Evolutionary conservation across 495 filamentous ascomycete species (phyloP).

Genomic region (Aspergillus cavernicola): DNA sequence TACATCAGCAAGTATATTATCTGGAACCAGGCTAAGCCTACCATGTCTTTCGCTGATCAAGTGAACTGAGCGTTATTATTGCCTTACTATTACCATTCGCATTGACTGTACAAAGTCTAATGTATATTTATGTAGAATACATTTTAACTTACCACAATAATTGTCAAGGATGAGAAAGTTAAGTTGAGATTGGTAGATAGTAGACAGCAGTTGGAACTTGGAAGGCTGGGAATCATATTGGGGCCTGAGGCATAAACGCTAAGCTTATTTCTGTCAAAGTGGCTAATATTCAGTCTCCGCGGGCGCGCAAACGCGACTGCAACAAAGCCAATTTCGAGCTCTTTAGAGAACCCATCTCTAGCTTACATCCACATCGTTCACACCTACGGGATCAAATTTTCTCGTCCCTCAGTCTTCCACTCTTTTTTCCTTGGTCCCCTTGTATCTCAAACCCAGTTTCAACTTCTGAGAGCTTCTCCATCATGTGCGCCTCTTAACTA

Average conservation of each 20-base stretch:
- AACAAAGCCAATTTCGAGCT: constrained; percentile 1
- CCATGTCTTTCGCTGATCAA: constrained; percentile 12
- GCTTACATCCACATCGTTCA: not conserved
- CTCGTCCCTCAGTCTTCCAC: not conserved
- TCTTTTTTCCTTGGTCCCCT: not conserved
- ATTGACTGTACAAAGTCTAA: too few relatives aligned
- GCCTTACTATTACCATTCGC: not conserved
- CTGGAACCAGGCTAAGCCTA: constrained; percentile 10
- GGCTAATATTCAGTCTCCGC: not conserved
- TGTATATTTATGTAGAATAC: too few relatives aligned
- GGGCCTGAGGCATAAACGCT: constrained; percentile 1
- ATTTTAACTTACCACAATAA: too few relatives aligned
- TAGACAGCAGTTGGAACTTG: too few relatives aligned
- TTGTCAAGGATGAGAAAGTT: too few relatives aligned
- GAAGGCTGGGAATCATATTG: not conserved
- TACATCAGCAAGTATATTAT: constrained; percentile 11
- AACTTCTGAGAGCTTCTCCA: constrained; percentile 30
- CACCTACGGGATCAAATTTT: not conserved
- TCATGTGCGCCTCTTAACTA: constrained; percentile 35
- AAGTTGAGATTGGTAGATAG: too few relatives aligned
- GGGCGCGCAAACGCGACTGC: constrained; percentile 1
- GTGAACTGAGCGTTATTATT: not conserved
- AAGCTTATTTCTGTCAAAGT: not conserved
- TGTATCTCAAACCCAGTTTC: not conserved
- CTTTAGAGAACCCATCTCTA: too few relatives aligned